phyloP scores from a whole-genome alignment of 1,284 basidiomycete species.

The Pisolithus thermaeus region DNA sequence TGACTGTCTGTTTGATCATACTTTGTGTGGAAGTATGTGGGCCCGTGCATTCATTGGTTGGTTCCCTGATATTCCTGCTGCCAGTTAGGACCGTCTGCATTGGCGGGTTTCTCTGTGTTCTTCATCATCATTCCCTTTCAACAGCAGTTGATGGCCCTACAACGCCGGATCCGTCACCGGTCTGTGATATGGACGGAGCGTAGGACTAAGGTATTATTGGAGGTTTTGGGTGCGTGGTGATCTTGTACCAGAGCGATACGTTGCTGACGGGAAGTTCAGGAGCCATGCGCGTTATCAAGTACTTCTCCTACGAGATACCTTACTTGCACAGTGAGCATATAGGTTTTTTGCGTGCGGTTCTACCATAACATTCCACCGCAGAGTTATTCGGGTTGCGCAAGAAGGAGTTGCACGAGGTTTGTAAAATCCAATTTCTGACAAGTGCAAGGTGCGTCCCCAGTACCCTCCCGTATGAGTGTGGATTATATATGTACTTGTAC shows the following conservation, averaged over 20 bases:
- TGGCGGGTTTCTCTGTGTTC: conserved; percentile 76
- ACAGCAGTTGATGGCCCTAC: conserved; percentile 62
- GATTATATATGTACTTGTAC: neutral
- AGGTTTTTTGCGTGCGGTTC: neutral
- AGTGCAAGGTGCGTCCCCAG: conserved; percentile 47
- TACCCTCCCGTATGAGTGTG: neutral
- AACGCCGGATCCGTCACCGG: conserved; percentile 54
- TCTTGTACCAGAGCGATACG: neutral
- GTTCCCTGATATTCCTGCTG: neutral
- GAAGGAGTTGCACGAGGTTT: conserved; percentile 50
- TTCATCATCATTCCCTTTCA: conserved; percentile 66
- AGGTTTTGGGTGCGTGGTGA: conserved; percentile 47
- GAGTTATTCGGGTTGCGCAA: conserved; percentile 50
- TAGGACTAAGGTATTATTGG: conserved; percentile 61
- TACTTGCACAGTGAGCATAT: conserved; percentile 50
- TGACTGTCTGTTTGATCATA: conserved; percentile 54
- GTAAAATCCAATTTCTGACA: conserved; percentile 50
- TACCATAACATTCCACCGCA: conserved; percentile 17
- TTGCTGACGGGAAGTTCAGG: conserved; percentile 25
- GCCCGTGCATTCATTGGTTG: neutral
- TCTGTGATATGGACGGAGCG: conserved; percentile 70
- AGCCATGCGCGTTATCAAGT: conserved; percentile 72
- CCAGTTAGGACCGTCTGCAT: conserved; percentile 70
- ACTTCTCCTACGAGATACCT: conserved; percentile 66
- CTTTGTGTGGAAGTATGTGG: conserved; percentile 48